phyloP scores from a whole-genome alignment of 2,329 filamentous ascomycete species.

The Fusarium metavorans region DNA sequence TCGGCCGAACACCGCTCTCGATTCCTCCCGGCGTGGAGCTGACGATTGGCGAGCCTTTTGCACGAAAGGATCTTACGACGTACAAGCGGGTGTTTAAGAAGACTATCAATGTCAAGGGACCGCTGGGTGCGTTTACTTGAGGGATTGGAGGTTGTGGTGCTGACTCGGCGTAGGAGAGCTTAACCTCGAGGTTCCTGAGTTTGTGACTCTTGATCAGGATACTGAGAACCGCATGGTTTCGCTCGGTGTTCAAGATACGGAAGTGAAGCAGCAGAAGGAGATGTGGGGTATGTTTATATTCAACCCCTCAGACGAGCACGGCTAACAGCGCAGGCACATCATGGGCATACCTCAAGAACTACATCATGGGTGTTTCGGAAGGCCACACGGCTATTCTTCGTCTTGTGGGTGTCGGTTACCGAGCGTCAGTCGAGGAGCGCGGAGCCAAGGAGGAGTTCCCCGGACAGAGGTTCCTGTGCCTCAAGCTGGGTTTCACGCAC shows the following conservation, averaged over 20 bases:
- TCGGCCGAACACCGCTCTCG: conserved; percentile 83
- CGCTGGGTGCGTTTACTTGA: conserved; percentile 70
- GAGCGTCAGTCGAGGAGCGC: conserved; percentile 84
- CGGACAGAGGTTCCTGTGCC: conserved; percentile 87
- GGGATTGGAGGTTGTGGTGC: background rate
- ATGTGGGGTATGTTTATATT: conserved; percentile 84
- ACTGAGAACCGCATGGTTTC: conserved; percentile 70
- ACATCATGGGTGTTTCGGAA: conserved; percentile 94
- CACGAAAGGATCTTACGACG: conserved; percentile 66
- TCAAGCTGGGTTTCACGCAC: conserved; percentile 98
- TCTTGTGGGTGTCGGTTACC: conserved; percentile 94
- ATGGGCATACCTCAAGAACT: conserved; percentile 89
- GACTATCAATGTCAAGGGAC: conserved; percentile 82
- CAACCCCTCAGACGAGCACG: background rate
- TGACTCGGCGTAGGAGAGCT: conserved; percentile 71
- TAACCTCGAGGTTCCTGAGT: conserved; percentile 82
- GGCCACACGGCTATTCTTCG: conserved; percentile 94
- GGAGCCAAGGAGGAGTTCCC: conserved; percentile 80
- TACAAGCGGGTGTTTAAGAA: conserved; percentile 72
- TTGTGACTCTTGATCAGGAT: conserved; percentile 79
- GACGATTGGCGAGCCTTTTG: conserved; percentile 71
- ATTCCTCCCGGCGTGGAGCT: conserved; percentile 88
- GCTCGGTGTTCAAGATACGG: conserved; percentile 76
- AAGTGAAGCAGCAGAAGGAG: conserved; percentile 81
- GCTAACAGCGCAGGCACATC: conserved; percentile 75